A percentile compares a stretch with the other conserved stretches of the same genome.
These are phyloP conservation scores for Fusarium virguliforme DNA, from an alignment of 2,329 filamentous ascomycete genomes.

Conservation along the genomic window DNA sequence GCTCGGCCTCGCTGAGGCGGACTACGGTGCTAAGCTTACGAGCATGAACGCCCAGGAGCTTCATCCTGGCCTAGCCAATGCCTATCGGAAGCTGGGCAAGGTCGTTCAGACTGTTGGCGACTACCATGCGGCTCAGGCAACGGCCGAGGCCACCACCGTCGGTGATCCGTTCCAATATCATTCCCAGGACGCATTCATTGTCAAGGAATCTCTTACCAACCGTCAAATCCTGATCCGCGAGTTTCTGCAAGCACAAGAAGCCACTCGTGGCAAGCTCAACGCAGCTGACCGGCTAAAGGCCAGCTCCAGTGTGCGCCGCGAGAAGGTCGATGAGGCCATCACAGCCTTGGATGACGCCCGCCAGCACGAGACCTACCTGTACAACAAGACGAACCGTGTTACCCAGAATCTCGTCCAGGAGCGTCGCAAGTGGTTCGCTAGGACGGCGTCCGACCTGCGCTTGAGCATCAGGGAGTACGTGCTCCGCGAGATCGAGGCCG, in stretches of 20 bases:
- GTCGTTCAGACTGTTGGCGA: constrained; percentile 94
- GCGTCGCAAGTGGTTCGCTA: constrained; percentile 90
- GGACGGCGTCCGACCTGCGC: constrained; percentile 88
- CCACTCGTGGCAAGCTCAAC: constrained; percentile 84
- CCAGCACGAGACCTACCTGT: constrained; percentile 84
- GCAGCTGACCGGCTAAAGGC: constrained; percentile 92
- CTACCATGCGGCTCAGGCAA: constrained; percentile 96
- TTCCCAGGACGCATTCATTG: constrained; percentile 95
- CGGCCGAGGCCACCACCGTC: constrained; percentile 94
- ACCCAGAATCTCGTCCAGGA: constrained; percentile 91
- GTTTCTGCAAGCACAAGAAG: constrained; percentile 90
- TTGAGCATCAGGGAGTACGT: constrained; percentile 92
- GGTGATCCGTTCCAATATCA: constrained; percentile 96
- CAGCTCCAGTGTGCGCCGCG: constrained; percentile 87
- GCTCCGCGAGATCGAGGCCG: constrained; percentile 93
- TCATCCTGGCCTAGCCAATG: constrained; percentile 88
- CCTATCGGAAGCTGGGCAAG: constrained; percentile 95
- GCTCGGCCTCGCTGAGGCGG: constrained; percentile 90
- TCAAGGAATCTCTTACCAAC: constrained; percentile 98
- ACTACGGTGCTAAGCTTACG: constrained; percentile 92
- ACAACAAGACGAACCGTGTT: constrained; percentile 89
- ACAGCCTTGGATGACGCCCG: constrained; percentile 89
- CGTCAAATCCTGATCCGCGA: constrained; percentile 96
- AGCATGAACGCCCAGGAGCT: constrained; percentile 92
- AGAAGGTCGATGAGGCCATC: constrained; percentile 99